A percentile compares a stretch with the other conserved stretches of the same genome.
Evolutionary conservation across 768 basidiomycete species (phyloP).

Genomic region (Flagelloscypha sp.): DNA sequence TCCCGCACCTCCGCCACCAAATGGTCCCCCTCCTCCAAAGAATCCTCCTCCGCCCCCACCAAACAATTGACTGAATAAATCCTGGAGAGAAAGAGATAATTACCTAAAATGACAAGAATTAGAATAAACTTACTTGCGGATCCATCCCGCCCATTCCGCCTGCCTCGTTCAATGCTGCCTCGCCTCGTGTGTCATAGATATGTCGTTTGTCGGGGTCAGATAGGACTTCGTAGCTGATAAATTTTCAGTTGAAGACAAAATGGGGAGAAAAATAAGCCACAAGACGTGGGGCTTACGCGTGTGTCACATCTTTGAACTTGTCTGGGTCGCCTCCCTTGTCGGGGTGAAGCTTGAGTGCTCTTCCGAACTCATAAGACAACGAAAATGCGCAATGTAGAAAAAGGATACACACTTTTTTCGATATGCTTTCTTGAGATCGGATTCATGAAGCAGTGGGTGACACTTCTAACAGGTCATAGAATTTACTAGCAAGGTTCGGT

Average conservation of each 20-base stretch:
- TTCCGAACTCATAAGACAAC: conserved; percentile 21
- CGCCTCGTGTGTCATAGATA: conserved; percentile 85
- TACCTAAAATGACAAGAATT: neutral
- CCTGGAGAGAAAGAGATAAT: conserved; percentile 32
- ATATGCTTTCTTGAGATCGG: conserved; percentile 91
- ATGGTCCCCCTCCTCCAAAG: conserved; percentile 60
- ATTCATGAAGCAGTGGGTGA: conserved; percentile 67
- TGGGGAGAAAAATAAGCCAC: conserved; percentile 5
- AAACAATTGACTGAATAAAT: conserved; percentile 95
- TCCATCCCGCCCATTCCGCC: conserved; percentile 96
- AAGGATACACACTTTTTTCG: conserved; percentile 65
- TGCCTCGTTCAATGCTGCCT: conserved; percentile 80
- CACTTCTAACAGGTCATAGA: conserved; percentile 89
- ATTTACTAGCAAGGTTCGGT: conserved; percentile 49
- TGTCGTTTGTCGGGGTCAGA: conserved; percentile 79
- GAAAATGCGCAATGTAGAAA: conserved; percentile 2
- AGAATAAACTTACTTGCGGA: conserved; percentile 57
- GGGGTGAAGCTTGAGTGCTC: conserved; percentile 79
- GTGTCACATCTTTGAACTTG: conserved; percentile 94
- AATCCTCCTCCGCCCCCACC: conserved; percentile 60
- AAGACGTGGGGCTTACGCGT: conserved; percentile 58
- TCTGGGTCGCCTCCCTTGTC: conserved; percentile 97
- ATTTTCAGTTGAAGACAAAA: conserved; percentile 3
- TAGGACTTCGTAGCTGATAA: conserved; percentile 79
- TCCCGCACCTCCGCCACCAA: conserved; percentile 68